These are phyloP conservation scores for Globisporangium perplexum DNA, from an alignment of 352 stramenopile genomes.

Conservation along the genomic window DNA sequence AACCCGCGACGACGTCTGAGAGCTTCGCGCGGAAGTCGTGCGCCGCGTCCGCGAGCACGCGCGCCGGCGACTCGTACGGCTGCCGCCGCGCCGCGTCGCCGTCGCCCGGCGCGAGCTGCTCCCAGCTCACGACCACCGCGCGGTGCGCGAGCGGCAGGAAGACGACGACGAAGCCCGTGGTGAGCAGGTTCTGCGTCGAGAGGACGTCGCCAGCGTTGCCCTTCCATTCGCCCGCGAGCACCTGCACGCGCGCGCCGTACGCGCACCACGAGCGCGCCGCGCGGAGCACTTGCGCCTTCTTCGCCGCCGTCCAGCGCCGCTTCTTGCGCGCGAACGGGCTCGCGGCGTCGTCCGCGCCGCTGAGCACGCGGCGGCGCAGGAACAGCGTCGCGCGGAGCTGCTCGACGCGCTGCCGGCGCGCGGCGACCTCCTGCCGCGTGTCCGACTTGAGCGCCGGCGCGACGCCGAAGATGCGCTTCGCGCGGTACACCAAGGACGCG, in stretches of 20 bases:
- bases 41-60: constrained; percentile 22
- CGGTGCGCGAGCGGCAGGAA: constrained; percentile 49
- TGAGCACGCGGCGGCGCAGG: constrained; percentile 20
- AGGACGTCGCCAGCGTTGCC: constrained; percentile 38
- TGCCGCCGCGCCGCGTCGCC: constrained; percentile 35
- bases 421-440: constrained; percentile 40
- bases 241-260: constrained; percentile 48
- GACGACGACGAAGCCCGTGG: constrained; percentile 50
- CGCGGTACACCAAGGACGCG: constrained; percentile 30
- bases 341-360: constrained; percentile 3
- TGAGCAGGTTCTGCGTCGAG: constrained; percentile 60
- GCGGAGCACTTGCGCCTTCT: constrained; percentile 25
- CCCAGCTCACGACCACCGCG: constrained; percentile 50
- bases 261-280: constrained; percentile 42
- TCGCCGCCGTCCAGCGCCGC: constrained; percentile 43
- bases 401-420: constrained; percentile 24
- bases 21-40: constrained; percentile 38
- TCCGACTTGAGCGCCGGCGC: constrained; percentile 44
- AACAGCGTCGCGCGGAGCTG: constrained; percentile 46
- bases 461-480: constrained; percentile 31
- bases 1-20: constrained; percentile 20
- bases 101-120: constrained; percentile 37
- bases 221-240: constrained; percentile 42
- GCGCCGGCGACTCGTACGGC: constrained; percentile 30
- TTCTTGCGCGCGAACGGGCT: constrained; percentile 15